Evolutionary conservation across 805 yeast species (phyloP).

Genomic region (Candida caryicola): DNA sequence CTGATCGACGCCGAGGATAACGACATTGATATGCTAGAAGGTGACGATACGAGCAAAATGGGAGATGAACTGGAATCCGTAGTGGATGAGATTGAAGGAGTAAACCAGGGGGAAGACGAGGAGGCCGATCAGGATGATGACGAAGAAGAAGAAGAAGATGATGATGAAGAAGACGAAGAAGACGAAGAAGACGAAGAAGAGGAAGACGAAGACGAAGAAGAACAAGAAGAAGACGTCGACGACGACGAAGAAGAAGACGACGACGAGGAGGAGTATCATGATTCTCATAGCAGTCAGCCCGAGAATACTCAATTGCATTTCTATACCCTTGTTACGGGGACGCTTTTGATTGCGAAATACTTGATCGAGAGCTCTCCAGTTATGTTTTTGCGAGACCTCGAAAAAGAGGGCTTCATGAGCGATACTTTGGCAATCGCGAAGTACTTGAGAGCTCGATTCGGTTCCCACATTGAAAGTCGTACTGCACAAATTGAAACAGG

Average conservation of each 20-base stretch:
- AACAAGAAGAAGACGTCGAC: neutral
- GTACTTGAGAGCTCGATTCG: neutral
- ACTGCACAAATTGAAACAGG: neutral
- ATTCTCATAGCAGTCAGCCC: neutral
- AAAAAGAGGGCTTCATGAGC: conserved; percentile 68
- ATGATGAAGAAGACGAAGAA: conserved; percentile 1
- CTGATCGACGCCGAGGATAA: conserved; percentile 4
- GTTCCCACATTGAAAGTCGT: neutral
- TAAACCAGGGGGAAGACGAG: conserved; percentile 6
- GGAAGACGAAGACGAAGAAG: conserved; percentile 5
- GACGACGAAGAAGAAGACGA: neutral
- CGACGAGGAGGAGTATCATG: neutral
- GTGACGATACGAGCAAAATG: conserved; percentile 9
- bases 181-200: conserved; percentile 4
- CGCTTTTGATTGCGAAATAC: conserved; percentile 46
- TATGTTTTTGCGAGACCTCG: conserved; percentile 47
- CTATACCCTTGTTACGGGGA: conserved; percentile 47
- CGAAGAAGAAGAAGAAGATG: conserved; percentile 1
- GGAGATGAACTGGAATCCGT: conserved; percentile 3
- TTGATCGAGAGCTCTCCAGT: conserved; percentile 46
- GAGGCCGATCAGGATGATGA: conserved; percentile 5
- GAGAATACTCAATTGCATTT: conserved; percentile 21
- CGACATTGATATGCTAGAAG: conserved; percentile 11
- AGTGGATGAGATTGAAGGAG: conserved; percentile 2
- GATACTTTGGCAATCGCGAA: conserved; percentile 39